phyloP scores from a whole-genome alignment of 352 stramenopile genomes.

The Phytopythium mirpurense region DNA sequence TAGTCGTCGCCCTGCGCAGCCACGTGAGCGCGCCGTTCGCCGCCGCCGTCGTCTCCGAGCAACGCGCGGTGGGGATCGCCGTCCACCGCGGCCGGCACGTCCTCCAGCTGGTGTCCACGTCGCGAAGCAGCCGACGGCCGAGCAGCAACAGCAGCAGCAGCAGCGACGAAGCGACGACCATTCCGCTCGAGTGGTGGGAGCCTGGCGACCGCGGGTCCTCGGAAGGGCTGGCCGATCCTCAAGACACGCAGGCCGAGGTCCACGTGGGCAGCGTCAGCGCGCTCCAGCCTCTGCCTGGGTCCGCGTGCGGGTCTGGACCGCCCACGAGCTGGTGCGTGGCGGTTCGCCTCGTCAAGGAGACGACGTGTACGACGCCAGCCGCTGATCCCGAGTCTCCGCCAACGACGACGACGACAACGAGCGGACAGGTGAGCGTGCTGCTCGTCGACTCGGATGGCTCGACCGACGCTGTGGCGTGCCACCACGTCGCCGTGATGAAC shows the following conservation, averaged over 20 bases:
- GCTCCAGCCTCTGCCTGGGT: slow-evolving; percentile 8
- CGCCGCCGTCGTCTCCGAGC: slow-evolving; percentile 7
- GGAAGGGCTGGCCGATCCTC: neutral
- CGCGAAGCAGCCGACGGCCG: slow-evolving; percentile 3
- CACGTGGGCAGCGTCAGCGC: slow-evolving; percentile 11
- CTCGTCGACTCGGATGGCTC: slow-evolving; percentile 4
- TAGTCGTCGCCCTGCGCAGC: slow-evolving; percentile 10
- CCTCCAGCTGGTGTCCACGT: neutral
- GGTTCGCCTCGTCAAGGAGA: slow-evolving; percentile 14
- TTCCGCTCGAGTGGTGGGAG: slow-evolving; percentile 8
- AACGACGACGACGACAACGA: slow-evolving; percentile 1
- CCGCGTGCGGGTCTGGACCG: neutral
- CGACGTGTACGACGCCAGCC: neutral
- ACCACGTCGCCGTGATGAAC: slow-evolving; percentile 11
- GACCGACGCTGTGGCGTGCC: neutral
- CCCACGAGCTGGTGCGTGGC: slow-evolving; percentile 9
- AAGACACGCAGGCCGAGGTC: slow-evolving; percentile 4
- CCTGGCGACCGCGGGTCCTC: neutral
- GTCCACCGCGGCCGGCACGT: neutral
- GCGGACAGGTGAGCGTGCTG: slow-evolving; percentile 17
- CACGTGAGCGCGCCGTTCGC: slow-evolving; percentile 13
- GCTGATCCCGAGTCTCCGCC: slow-evolving; percentile 1
- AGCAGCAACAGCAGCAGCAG: slow-evolving; percentile 1
- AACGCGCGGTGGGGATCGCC: neutral
- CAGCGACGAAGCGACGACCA: slow-evolving; percentile 1